phyloP scores from a whole-genome alignment of 371 early-diverging fungal species.

The Capniomyces stellatus region DNA sequence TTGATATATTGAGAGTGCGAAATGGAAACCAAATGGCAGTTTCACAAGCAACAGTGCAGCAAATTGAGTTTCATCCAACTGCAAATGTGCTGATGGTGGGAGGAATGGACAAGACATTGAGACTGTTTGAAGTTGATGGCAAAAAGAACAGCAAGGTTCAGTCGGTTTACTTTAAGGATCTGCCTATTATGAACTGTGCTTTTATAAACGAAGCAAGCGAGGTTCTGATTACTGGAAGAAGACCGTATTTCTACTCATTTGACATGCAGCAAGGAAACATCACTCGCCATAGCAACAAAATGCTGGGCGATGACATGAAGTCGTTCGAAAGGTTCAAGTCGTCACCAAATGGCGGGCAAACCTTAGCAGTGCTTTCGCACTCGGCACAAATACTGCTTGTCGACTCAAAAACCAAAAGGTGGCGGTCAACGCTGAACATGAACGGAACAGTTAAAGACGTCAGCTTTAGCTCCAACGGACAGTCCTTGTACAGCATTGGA shows the following conservation, averaged over 20 bases:
- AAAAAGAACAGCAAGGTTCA: slow-evolving; percentile 76
- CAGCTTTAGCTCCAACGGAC: slow-evolving; percentile 27
- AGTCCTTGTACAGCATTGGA: slow-evolving; percentile 44
- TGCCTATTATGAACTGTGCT: slow-evolving; percentile 50
- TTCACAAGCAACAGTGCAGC: slow-evolving; percentile 37
- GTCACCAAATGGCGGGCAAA: slow-evolving; percentile 35
- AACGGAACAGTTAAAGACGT: slow-evolving; percentile 51
- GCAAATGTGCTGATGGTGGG: slow-evolving; percentile 71
- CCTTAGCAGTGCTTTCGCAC: slow-evolving; percentile 59
- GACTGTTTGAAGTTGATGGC: slow-evolving; percentile 76
- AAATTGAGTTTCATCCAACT: slow-evolving; percentile 76
- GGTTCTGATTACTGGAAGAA: slow-evolving; percentile 53
- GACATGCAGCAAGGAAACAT: slow-evolving; percentile 65
- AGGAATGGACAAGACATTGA: slow-evolving; percentile 64
- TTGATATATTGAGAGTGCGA: slow-evolving; percentile 18
- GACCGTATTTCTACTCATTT: slow-evolving; percentile 58
- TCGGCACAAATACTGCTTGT: slow-evolving; percentile 68
- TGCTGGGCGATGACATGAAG: slow-evolving; percentile 50
- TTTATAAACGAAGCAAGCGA: slow-evolving; percentile 59
- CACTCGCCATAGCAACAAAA: slow-evolving; percentile 36
- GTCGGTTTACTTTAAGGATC: slow-evolving; percentile 57
- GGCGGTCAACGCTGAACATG: slow-evolving; percentile 68
- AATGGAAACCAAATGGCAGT: slow-evolving; percentile 16
- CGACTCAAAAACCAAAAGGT: slow-evolving; percentile 55
- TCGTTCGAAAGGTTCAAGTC: slow-evolving; percentile 42